Conservation (phyloP, 1,284 basidiomycete genomes). For the Trichosporon inkin region DNA sequence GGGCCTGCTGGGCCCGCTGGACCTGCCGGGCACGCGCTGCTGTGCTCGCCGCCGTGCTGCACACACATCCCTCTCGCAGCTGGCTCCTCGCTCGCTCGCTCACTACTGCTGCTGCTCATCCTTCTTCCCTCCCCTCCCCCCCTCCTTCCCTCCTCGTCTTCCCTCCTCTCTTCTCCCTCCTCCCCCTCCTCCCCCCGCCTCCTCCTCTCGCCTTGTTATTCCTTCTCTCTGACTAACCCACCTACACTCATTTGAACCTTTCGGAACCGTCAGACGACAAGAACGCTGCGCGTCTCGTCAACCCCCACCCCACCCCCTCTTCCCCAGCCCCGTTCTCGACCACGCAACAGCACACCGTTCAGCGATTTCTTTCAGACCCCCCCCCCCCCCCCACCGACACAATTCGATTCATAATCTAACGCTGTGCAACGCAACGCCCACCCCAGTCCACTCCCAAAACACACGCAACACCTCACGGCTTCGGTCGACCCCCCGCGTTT, state of each 20-base stretch:
- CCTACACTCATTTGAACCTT: not conserved
- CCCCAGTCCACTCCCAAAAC: not conserved
- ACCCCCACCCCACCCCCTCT: not conserved
- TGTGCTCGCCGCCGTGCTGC: too few species aligned
- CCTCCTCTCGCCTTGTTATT: conserved; percentile 6
- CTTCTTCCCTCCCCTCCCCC: conserved; percentile 3
- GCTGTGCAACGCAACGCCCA: conserved; percentile 3
- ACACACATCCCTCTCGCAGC: too few species aligned
- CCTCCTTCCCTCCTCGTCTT: not conserved
- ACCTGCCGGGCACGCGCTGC: too few species aligned
- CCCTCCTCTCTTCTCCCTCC: not conserved
- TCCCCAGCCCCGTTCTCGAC: conserved; percentile 2
- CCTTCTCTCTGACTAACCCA: conserved; percentile 6
- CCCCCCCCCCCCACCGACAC: not conserved
- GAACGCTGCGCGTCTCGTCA: conserved; percentile 5
- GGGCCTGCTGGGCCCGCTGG: too few species aligned
- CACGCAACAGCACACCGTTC: not conserved
- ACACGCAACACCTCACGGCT: not conserved
- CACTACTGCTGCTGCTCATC: not conserved
- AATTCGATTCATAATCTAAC: not conserved
- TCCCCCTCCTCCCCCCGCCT: not conserved
- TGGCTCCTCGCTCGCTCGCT: too few species aligned
- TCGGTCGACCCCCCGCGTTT: conserved; percentile 8
- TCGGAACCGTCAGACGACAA: not conserved
- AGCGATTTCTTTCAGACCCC: not conserved